Conservation (phyloP, 768 basidiomycete genomes). For the Pleurotus tuber-regium region DNA sequence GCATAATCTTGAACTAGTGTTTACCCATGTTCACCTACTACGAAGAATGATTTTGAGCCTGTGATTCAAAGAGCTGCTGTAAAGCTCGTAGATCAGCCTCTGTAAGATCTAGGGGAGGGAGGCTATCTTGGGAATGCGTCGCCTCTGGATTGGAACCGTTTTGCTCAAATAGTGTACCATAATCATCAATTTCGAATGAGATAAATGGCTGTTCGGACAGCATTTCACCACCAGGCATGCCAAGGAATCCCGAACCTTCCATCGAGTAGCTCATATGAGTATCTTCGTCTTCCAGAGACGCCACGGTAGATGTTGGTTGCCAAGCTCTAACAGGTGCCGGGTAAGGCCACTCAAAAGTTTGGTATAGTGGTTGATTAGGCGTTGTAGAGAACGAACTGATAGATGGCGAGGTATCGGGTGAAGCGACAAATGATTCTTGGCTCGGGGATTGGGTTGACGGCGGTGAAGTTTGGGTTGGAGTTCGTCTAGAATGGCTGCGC, state of each 20-base stretch:
- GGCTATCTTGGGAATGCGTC: background rate
- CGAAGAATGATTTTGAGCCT: too few relatives aligned
- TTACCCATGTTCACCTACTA: too few relatives aligned
- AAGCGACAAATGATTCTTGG: background rate
- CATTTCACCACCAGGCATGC: slow-evolving; percentile 39
- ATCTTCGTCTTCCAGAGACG: slow-evolving; percentile 1
- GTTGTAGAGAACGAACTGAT: slow-evolving; percentile 1
- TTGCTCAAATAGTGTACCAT: background rate
- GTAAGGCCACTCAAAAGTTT: slow-evolving; percentile 5
- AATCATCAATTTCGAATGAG: slow-evolving; percentile 12
- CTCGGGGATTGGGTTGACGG: background rate
- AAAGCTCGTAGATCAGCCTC: background rate
- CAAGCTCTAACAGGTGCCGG: background rate
- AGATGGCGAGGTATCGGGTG: slow-evolving; percentile 2
- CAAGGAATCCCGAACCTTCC: slow-evolving; percentile 16
- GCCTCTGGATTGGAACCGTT: background rate
- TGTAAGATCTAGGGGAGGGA: background rate
- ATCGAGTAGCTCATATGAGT: slow-evolving; percentile 5
- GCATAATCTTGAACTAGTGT: too few relatives aligned
- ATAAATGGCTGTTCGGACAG: slow-evolving; percentile 38
- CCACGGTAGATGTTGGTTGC: background rate
- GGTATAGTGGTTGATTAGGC: background rate
- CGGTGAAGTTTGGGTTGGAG: slow-evolving; percentile 1
- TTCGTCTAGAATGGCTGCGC: slow-evolving; percentile 1
- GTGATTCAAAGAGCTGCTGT: background rate